Evolutionary conservation across 2,329 filamentous ascomycete species (phyloP).

Genomic region (Aspergillus sojae): DNA sequence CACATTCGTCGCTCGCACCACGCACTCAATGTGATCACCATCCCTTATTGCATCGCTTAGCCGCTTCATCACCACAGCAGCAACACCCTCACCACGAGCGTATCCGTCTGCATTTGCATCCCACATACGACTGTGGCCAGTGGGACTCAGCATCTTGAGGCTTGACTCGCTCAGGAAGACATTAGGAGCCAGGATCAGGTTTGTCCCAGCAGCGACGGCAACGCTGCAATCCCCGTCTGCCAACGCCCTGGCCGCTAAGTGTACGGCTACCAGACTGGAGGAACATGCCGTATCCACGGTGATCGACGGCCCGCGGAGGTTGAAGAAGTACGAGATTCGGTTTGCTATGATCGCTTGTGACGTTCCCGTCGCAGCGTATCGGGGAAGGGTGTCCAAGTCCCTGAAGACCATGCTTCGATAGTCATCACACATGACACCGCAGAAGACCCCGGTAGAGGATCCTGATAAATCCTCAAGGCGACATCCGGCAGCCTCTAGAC

Average conservation of each 20-base stretch:
- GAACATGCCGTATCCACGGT: too few relatives aligned
- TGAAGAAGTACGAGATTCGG: too few relatives aligned
- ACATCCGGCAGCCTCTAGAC: slow-evolving; percentile 27
- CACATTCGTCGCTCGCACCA: slow-evolving; percentile 38
- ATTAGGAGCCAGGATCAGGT: too few relatives aligned
- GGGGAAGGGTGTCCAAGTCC: slow-evolving; percentile 53
- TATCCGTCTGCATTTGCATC: slow-evolving; percentile 52
- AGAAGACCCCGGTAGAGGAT: slow-evolving; percentile 28
- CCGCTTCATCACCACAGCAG: slow-evolving; percentile 54
- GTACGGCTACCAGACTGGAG: too few relatives aligned
- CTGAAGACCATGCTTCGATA: slow-evolving; percentile 52
- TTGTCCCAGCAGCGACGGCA: too few relatives aligned
- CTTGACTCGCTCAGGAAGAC: too few relatives aligned
- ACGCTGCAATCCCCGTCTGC: too few relatives aligned
- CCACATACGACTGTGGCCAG: too few relatives aligned
- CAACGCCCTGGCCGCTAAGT: too few relatives aligned
- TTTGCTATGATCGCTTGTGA: too few relatives aligned
- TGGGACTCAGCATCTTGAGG: too few relatives aligned
- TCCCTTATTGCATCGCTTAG: slow-evolving; percentile 52
- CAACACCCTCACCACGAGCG: slow-evolving; percentile 57
- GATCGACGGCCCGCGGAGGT: too few relatives aligned
- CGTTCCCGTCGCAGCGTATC: slow-evolving; percentile 17
- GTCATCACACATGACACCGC: slow-evolving; percentile 32
- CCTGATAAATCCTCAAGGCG: slow-evolving; percentile 28
- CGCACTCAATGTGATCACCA: slow-evolving; percentile 48